Evolutionary conservation across 108 stramenopile species (phyloP), one percentile per base, ranked within the genome.

Genomic region (Skeletonema tropicum): DNA sequence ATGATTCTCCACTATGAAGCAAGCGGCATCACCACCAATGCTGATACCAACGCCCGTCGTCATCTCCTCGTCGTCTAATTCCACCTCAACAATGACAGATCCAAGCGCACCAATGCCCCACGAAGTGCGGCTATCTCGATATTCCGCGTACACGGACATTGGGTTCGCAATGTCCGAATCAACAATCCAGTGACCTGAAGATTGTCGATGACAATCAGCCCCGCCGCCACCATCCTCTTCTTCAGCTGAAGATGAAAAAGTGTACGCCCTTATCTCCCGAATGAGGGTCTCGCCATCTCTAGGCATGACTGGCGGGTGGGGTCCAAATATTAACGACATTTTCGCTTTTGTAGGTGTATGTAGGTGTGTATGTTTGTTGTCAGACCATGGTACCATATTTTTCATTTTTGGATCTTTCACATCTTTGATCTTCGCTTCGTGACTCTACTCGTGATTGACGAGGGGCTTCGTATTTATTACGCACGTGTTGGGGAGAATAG

Each of bases 91-190:
- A 6, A 90, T 77, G 25, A 90, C 75, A 4, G 81, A 76, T 30
- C 88, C 86, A 61, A 89, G 60, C 14, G 88, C 88, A 55, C 86
- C 86, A 45, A 89, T 89, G 10, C 88, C 88, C 88, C 88, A 89
- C 17, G 74, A 76, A 39, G 83, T 87, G 13, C 88, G 81, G n/a
- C 71, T 71, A 33, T 66, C 63, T 19, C 82, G 71, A 45, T 89
- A 89, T 58, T 85, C 66, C 17, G 71, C 77, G 59, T 89, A 89
- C 35, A 75, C 71, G 5, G 64, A 67, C 84, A 85, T 87, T 7
- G 88, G 88, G 39, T 87, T 89, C 49, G 88, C 83, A 30, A 89
- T 89, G 31, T 81, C 66, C 0, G 80, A 68, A 60, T 87, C 88
- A 49, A 87, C 86, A 39, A 89, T 89, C 88, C 88, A 89, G 42